Conservation (phyloP, 139 green algal species). For the Ettlia oleoabundans region DNA sequence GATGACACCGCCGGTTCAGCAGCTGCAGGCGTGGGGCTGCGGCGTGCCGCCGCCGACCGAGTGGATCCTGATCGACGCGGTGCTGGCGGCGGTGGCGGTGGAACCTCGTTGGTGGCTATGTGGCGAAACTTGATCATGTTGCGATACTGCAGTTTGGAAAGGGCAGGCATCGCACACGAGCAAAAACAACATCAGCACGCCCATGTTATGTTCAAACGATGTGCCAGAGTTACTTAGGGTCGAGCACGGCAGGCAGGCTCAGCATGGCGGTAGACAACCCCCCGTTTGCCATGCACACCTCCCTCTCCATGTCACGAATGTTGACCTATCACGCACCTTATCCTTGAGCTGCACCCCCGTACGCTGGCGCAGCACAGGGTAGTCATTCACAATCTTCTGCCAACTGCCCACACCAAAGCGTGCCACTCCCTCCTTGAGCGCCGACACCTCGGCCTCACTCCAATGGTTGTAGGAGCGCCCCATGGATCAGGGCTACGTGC, state of each 20-base stretch:
- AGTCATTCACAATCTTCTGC: constrained; percentile 79
- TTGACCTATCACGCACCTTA: constrained; percentile 41
- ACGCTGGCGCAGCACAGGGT: constrained; percentile 51
- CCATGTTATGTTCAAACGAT: too few relatives aligned
- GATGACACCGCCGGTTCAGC: too few relatives aligned
- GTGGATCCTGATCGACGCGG: too few relatives aligned
- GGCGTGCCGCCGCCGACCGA: not conserved
- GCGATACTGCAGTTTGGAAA: constrained; percentile 56
- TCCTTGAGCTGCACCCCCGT: constrained; percentile 80
- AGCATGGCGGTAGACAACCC: too few relatives aligned
- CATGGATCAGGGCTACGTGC: constrained; percentile 14
- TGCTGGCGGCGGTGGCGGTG: not conserved
- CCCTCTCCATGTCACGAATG: not conserved
- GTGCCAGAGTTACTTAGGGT: too few relatives aligned
- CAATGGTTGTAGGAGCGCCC: constrained; percentile 57
- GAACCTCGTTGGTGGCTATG: not conserved
- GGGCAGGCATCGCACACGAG: too few relatives aligned
- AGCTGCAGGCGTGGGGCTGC: not conserved
- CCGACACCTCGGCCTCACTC: constrained; percentile 55
- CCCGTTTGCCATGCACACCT: not conserved
- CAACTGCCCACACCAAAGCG: constrained; percentile 78
- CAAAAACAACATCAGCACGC: too few relatives aligned
- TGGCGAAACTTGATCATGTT: constrained; percentile 82
- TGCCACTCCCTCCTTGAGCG: constrained; percentile 63
- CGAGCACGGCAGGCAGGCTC: too few relatives aligned